Evolutionary conservation across 768 basidiomycete species (phyloP).

Genomic region (Rhizopogon salebrosus): DNA sequence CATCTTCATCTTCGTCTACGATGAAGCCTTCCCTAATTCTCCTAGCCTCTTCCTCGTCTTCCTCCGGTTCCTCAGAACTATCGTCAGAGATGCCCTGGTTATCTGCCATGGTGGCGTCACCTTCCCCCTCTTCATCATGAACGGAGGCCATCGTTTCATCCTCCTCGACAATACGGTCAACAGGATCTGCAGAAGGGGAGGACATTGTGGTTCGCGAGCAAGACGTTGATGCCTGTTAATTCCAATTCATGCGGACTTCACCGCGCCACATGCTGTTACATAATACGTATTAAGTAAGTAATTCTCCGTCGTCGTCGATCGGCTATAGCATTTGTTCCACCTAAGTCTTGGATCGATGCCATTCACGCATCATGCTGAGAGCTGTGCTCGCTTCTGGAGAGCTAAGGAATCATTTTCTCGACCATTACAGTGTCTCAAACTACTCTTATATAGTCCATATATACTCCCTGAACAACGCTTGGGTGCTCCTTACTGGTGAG

Average conservation of each 20-base stretch:
- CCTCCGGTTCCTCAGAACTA: slow-evolving; percentile 86
- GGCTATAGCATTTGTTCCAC: too few relatives aligned
- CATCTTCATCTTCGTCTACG: slow-evolving; percentile 86
- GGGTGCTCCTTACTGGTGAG: too few relatives aligned
- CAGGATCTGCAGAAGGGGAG: slow-evolving; percentile 40
- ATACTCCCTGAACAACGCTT: too few relatives aligned
- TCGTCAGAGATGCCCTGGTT: slow-evolving; percentile 54
- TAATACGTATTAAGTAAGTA: too few relatives aligned
- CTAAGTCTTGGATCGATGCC: too few relatives aligned
- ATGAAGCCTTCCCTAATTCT: slow-evolving; percentile 87
- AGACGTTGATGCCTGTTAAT: slow-evolving; percentile 5
- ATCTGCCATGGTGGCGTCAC: slow-evolving; percentile 47
- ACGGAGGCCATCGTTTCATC: slow-evolving; percentile 62
- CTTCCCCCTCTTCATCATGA: slow-evolving; percentile 42
- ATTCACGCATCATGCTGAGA: too few relatives aligned
- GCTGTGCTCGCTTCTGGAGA: too few relatives aligned
- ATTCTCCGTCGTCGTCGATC: too few relatives aligned
- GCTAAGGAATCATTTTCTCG: too few relatives aligned
- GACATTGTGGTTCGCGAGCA: slow-evolving; percentile 42
- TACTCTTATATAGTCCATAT: too few relatives aligned
- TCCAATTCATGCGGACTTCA: slow-evolving; percentile 1
- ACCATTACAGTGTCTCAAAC: background rate
- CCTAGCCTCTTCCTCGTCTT: slow-evolving; percentile 84
- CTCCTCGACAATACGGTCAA: slow-evolving; percentile 28
- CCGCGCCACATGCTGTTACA: background rate